A percentile compares a stretch with the other conserved stretches of the same genome.
Evolutionary conservation across 176 grass and related monocot species (phyloP).

Genomic region (Cenchrus fungigraminus): DNA sequence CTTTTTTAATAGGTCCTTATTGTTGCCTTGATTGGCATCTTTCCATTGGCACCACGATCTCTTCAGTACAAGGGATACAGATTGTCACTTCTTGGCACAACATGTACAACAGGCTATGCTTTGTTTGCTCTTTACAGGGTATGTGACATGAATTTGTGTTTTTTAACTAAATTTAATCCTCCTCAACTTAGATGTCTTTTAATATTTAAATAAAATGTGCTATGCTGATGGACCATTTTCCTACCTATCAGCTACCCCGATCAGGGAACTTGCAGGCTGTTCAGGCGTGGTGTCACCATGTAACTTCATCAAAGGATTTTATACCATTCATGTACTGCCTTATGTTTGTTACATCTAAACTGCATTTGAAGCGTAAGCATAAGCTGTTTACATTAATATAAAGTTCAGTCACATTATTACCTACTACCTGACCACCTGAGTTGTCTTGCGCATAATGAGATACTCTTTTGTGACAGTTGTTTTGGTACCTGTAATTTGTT

Average conservation of each 20-base stretch:
- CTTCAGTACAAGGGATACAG: slow-evolving; percentile 76
- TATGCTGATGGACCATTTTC: slow-evolving; percentile 31
- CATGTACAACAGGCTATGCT: slow-evolving; percentile 74
- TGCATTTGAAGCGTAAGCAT: slow-evolving; percentile 91
- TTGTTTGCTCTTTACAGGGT: slow-evolving; percentile 79
- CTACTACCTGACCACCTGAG: slow-evolving; percentile 7
- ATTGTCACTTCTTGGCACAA: slow-evolving; percentile 89
- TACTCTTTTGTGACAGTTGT: slow-evolving; percentile 71
- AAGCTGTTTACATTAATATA: slow-evolving; percentile 33
- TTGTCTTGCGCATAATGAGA: slow-evolving; percentile 29
- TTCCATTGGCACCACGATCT: slow-evolving; percentile 73
- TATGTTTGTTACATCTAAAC: slow-evolving; percentile 79
- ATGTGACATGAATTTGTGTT: slow-evolving; percentile 38
- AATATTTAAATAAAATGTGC: background rate
- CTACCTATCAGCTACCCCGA: slow-evolving; percentile 73
- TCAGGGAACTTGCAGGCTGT: slow-evolving; percentile 64
- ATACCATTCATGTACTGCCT: slow-evolving; percentile 90
- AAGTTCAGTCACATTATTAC: slow-evolving; percentile 31
- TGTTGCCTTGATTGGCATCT: slow-evolving; percentile 79
- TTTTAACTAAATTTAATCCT: slow-evolving; percentile 24
- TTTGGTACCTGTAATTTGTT: slow-evolving; percentile 87
- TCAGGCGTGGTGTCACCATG: slow-evolving; percentile 70
- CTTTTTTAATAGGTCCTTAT: slow-evolving; percentile 64
- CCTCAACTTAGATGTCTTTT: slow-evolving; percentile 2
- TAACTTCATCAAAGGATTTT: slow-evolving; percentile 90